A percentile compares a stretch with the other conserved stretches of the same genome.
Evolutionary conservation across 805 yeast species (phyloP).

Genomic region (Lachancea fermentati): DNA sequence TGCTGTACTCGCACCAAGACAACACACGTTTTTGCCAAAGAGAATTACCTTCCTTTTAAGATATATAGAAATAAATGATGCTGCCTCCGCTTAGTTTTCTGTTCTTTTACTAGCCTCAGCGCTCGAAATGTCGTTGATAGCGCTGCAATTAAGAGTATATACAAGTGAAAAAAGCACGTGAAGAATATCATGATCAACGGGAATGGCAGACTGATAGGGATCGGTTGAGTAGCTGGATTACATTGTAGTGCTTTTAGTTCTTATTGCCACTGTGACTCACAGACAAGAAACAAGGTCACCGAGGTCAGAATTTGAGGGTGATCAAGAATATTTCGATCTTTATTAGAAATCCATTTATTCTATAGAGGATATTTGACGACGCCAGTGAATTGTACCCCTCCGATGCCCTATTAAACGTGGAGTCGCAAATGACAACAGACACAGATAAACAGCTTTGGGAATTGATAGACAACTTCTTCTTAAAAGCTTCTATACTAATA

Average conservation of each 20-base stretch:
- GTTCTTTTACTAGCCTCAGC: too few relatives aligned
- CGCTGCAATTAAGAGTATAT: too few relatives aligned
- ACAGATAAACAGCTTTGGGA: conserved; percentile 23
- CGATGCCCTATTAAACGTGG: conserved; percentile 1
- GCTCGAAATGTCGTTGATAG: too few relatives aligned
- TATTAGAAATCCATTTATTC: not conserved
- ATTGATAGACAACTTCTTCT: conserved; percentile 56
- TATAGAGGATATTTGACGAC: not conserved
- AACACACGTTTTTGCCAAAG: too few relatives aligned
- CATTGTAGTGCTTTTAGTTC: too few relatives aligned
- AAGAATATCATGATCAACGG: not conserved
- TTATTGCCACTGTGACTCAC: conserved; percentile 1
- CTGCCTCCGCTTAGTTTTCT: too few relatives aligned
- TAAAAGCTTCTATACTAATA: conserved; percentile 55
- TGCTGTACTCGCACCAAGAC: too few relatives aligned
- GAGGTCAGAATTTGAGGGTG: not conserved
- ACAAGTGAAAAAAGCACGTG: not conserved
- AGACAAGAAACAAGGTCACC: not conserved
- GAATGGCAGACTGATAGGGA: not conserved
- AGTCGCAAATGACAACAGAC: conserved; percentile 4
- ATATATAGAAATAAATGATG: too few relatives aligned
- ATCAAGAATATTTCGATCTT: not conserved
- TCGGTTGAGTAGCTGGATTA: not conserved
- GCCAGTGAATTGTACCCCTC: not conserved
- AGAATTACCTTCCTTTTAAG: too few relatives aligned